A percentile compares a stretch with the other conserved stretches of the same genome.
phyloP scores from a whole-genome alignment of 1,284 basidiomycete genomes.

The Cutaneotrichosporon daszewskae region DNA sequence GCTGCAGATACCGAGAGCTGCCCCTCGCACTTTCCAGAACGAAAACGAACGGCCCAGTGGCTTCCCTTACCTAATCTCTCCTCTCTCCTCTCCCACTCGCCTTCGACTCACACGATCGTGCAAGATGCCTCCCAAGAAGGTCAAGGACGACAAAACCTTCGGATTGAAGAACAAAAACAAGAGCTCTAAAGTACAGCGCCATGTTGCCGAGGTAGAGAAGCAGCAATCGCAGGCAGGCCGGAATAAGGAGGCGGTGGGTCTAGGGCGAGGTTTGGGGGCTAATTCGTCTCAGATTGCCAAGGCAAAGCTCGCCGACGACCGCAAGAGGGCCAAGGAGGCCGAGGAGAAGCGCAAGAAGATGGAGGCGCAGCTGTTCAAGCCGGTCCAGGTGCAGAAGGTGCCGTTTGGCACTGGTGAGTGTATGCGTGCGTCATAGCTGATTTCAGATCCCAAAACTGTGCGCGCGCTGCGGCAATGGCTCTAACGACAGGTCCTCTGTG shows the following conservation, averaged over 20 bases:
- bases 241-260: slow-evolving; percentile 57
- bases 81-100: no score
- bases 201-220: slow-evolving; percentile 71
- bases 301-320: slow-evolving; percentile 72
- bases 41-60: no score
- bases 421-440: slow-evolving; percentile 24
- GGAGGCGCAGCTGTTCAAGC: slow-evolving; percentile 67
- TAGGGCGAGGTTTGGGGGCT: background rate
- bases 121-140: slow-evolving; percentile 43
- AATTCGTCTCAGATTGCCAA: slow-evolving; percentile 56
- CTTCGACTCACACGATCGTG: slow-evolving; percentile 5
- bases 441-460: slow-evolving; percentile 71
- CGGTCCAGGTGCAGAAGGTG: slow-evolving; percentile 69
- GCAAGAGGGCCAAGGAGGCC: slow-evolving; percentile 69
- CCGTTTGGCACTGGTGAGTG: slow-evolving; percentile 77
- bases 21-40: no score
- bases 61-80: no score
- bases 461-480: background rate
- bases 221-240: slow-evolving; percentile 65
- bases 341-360: slow-evolving; percentile 79
- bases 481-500: slow-evolving; percentile 60
- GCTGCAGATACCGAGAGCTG: no score
- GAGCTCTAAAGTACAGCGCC: slow-evolving; percentile 84
- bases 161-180: slow-evolving; percentile 98
- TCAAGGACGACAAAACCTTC: slow-evolving; percentile 55